Base-by-base conservation (phyloP, 1,284 basidiomycete species). In the Boletus subluridellus region DNA sequence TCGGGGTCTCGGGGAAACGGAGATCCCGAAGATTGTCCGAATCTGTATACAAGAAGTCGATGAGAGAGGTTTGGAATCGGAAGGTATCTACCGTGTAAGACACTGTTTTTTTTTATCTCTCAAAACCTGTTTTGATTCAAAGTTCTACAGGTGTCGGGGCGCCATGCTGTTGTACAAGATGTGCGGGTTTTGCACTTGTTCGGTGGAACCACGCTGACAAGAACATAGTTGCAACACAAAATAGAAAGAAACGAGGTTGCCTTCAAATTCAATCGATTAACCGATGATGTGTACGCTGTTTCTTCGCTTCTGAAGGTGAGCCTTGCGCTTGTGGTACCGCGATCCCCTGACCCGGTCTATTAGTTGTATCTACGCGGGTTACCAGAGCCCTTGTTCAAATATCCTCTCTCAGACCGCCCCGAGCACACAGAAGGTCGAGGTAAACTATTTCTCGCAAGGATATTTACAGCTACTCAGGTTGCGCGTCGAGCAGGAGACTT, bases 301-400 rank as follows among this genome's bases (percentile, higher is more conserved):
- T 85, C 93, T 5, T 94, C 93, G 1, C 80, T 99, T 49, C 77
- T 99, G 57, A 98, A 99, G 82, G 92, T 93, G 52, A 62, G 76
- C 67, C 8, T 50, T 50, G 12, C 21, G 26, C 35, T 42, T 15
- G 44, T 21, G 17, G 11, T 48, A 39, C 48, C 12, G 14, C 11
- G 26, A 59, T 44, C 39, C 41, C 35, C 57, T 70, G 41, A 73
- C 39, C 37, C 45, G 5, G 15, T 45, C 48, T 26, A 48, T 48
- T 34, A 92, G 89, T 78, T 90, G 44, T 95, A 94, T 76, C 80
- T 99, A 41, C 87, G 96, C 35, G 93, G 95, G 69, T 78, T 99
- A 3, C 95, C 96, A 0, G 92, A 95, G 66, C 92, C 95, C 0
- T 81, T 98, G n/a, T 95, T 98, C 78, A 87, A 80, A 63, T 92